A percentile compares a stretch with the other conserved stretches of the same genome.
Conservation (phyloP, 2,329 filamentous ascomycete genomes). For the Neofusicoccum cordaticola region DNA sequence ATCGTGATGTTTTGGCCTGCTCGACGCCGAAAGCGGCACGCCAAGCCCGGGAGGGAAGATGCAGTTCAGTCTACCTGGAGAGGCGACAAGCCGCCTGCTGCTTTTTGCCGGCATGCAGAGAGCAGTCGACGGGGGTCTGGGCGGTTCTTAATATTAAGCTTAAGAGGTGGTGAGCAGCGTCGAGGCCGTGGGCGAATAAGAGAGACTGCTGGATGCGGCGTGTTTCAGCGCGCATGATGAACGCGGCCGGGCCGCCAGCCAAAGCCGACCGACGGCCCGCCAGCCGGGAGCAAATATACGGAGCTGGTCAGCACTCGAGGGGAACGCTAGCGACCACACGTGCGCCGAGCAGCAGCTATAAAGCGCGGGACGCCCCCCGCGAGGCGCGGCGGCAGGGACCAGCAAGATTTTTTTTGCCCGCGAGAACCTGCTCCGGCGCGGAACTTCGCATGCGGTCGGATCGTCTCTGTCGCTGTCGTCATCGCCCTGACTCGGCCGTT, state of each 20-base stretch:
- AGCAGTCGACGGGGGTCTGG: background rate
- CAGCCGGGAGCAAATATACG: background rate
- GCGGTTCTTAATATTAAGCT: conserved; percentile 11
- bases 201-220: background rate
- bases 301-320: background rate
- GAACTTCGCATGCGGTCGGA: background rate
- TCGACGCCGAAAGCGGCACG: background rate
- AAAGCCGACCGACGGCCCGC: conserved; percentile 5
- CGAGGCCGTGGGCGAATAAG: background rate
- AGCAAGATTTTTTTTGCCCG: background rate
- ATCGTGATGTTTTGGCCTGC: background rate
- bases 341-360: background rate
- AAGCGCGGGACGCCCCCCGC: background rate
- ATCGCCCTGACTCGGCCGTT: background rate
- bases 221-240: conserved; percentile 2
- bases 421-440: background rate
- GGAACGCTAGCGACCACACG: background rate
- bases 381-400: background rate
- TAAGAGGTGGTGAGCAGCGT: background rate
- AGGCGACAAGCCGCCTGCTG: background rate
- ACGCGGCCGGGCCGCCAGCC: conserved; percentile 1
- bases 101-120: background rate
- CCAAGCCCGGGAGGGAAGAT: background rate
- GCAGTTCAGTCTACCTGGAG: background rate
- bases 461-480: background rate